Base-by-base conservation (phyloP, 2,329 filamentous ascomycete species). In the Diplodia corticola region DNA sequence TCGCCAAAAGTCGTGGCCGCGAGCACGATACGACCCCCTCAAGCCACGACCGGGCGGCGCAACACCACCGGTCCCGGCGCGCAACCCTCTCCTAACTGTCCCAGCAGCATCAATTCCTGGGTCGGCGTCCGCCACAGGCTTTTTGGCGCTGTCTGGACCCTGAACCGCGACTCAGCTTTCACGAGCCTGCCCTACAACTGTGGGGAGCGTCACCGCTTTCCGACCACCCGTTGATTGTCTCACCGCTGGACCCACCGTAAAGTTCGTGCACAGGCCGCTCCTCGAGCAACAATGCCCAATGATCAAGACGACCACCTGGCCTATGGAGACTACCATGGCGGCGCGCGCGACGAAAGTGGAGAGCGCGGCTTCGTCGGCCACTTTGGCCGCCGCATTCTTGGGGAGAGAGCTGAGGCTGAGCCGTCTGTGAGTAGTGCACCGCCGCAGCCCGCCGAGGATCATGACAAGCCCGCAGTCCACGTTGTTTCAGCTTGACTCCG, bases 361-460 rank as follows among this genome's bases (percentile, higher is more conserved):
- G 80, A 84, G 50, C 78, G 84, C 48, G 82, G 83, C n/a, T 72
- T 86, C 35, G 76, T 85, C 44, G 81, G 83, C 44, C 83, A 84
- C 70, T 80, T 84, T 67, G 82, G 83, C 67, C 79, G 80, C 71
- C 82, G 81, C 71, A 73, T 75, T 69, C 76, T 77, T 70, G 74
- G 75, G 61, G 71, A 69, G 72, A 72, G 54, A 49, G 49, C 63
- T 63, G 64, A 55, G 55, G 64, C 64, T 50, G 64, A 66, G 54
- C 54, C 33, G 48, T 50, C 64, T 44, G 64, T 66, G 54, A 66
- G 64, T 61, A 15, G 44, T 24, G 49, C 63, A 53, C 49, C 63
- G 57, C 57, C 57, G 57, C 57, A 61, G 20, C 44, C 48, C 35
- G 15, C 30, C 53, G 44, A 60, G 33, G 30, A 66, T 59, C 64